Evolutionary conservation across 2,329 filamentous ascomycete species (phyloP), one percentile per base, ranked within the genome.

Genomic region (Fusarium bulbicola): DNA sequence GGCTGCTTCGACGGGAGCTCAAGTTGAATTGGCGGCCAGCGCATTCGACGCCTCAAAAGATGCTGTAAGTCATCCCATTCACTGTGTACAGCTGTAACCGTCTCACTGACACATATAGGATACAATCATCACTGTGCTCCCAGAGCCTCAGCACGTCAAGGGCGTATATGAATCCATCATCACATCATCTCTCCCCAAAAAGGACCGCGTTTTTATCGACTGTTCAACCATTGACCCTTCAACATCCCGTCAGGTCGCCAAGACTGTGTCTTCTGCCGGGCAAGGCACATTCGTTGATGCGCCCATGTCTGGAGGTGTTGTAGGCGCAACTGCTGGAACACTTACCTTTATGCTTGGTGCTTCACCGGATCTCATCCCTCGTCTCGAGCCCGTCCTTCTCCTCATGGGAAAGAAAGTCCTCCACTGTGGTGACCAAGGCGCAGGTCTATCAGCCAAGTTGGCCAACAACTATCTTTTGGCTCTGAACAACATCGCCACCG

Each of bases 401-500:
- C 86, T 90, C 68, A 98, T 99, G 95, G 96, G 96, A 60, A 91
- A 91, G 79, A 92, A 92, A 67, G 92, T 97, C 9, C 87, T 97
- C 69, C 95, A 97, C 81, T 92, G 97, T 77, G 96, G 96, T 8
- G 86, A 86, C 2, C 95, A 97, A 74, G 95, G 95, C 16, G 90
- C 93, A 6, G 96, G 96, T 0, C 88, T 99, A 3, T 93, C 94
- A 16, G 96, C 93, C 43, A 99, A 99, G 84, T 87, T 99, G 37
- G 95, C 95, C 59, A 99, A 99, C 85, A 99, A 99, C 83, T 99
- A 99, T 81, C 89, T 98, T 34, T 87, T 99, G 7, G 95, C 95
- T 8, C 91, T 98, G 76, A 97, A 95, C 86, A 99, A 99, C 83
- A 95, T 92, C 65, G 90, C 88, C 9, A 90, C 89, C 6, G 89